Evolutionary conservation across 2,329 filamentous ascomycete genomes (phyloP).

Genomic region (Cordyceps tenuipes): DNA sequence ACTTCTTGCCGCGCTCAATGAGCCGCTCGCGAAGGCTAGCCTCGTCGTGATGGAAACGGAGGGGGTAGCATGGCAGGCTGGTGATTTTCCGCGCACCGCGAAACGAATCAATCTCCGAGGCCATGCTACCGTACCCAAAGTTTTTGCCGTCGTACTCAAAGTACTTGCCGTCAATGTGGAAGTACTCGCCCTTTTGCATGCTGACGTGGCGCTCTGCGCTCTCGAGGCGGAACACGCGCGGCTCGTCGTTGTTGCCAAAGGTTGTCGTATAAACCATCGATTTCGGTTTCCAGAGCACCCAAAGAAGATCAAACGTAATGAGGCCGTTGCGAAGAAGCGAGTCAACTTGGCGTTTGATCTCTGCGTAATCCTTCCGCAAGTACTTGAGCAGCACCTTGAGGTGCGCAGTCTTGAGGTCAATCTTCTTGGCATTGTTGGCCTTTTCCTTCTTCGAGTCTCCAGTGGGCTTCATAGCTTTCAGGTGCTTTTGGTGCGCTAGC

Average conservation of each 20-base stretch:
- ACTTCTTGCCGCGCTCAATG: constrained; percentile 75
- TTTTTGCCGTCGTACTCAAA: constrained; percentile 83
- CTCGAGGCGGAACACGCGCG: constrained; percentile 75
- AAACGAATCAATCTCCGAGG: constrained; percentile 64
- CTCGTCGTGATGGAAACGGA: constrained; percentile 71
- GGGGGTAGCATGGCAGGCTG: constrained; percentile 65
- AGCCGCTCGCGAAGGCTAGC: constrained; percentile 55
- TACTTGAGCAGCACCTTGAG: constrained; percentile 68
- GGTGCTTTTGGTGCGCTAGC: constrained; percentile 51
- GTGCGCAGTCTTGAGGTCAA: constrained; percentile 51
- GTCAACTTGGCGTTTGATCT: constrained; percentile 68
- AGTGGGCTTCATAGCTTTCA: constrained; percentile 49
- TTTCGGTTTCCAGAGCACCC: constrained; percentile 84
- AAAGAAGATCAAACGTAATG: constrained; percentile 82
- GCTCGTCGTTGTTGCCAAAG: constrained; percentile 68
- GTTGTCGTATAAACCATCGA: constrained; percentile 70
- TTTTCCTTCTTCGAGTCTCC: constrained; percentile 46
- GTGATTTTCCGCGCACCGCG: constrained; percentile 77
- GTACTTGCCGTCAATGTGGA: constrained; percentile 69
- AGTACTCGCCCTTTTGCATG: constrained; percentile 66
- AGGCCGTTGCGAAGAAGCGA: constrained; percentile 73
- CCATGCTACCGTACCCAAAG: constrained; percentile 67
- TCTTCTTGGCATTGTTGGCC: constrained; percentile 51
- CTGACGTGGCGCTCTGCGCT: constrained; percentile 61
- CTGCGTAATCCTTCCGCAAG: constrained; percentile 72